Evolutionary conservation across 176 grass and related monocot genomes (phyloP).

Genomic region (Poa pratensis): DNA sequence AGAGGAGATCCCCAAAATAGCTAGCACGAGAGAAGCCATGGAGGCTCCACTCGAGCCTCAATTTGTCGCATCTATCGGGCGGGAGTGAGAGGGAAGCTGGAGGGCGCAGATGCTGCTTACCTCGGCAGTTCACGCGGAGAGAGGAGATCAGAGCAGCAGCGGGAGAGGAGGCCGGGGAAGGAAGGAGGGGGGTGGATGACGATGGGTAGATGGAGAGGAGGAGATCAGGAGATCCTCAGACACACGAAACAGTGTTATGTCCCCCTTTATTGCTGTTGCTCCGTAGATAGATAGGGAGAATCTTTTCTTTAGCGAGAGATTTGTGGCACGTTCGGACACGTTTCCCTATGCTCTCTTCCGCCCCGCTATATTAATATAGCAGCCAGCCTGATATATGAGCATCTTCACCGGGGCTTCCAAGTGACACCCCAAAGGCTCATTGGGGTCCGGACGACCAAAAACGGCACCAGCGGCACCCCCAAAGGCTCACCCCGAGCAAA

Average conservation of each 20-base stretch:
- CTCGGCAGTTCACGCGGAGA: neutral
- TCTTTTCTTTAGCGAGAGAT: constrained; percentile 43
- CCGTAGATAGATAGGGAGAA: constrained; percentile 24
- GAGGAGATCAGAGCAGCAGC: constrained; percentile 26
- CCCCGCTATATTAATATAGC: too few relatives aligned
- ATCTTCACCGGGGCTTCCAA: too few relatives aligned
- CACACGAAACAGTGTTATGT: constrained; percentile 43
- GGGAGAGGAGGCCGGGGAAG: neutral
- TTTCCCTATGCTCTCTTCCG: too few relatives aligned
- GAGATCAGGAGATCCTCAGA: constrained; percentile 52
- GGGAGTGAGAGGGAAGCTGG: neutral
- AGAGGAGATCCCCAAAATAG: neutral
- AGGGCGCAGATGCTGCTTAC: neutral
- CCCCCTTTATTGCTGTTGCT: neutral
- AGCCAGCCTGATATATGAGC: too few relatives aligned
- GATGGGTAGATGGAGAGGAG: neutral
- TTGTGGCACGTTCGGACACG: constrained; percentile 46
- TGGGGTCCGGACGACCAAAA: too few relatives aligned
- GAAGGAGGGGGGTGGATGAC: neutral
- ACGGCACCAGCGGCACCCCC: too few relatives aligned
- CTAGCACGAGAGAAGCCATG: neutral
- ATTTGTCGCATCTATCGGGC: neutral
- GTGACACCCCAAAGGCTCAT: too few relatives aligned
- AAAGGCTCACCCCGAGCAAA: too few relatives aligned
- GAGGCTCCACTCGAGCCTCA: neutral